A percentile compares a stretch with the other conserved stretches of the same genome.
These are phyloP conservation scores for Pholiota adiposa DNA, from an alignment of 1,284 basidiomycete species.

Conservation along the genomic window DNA sequence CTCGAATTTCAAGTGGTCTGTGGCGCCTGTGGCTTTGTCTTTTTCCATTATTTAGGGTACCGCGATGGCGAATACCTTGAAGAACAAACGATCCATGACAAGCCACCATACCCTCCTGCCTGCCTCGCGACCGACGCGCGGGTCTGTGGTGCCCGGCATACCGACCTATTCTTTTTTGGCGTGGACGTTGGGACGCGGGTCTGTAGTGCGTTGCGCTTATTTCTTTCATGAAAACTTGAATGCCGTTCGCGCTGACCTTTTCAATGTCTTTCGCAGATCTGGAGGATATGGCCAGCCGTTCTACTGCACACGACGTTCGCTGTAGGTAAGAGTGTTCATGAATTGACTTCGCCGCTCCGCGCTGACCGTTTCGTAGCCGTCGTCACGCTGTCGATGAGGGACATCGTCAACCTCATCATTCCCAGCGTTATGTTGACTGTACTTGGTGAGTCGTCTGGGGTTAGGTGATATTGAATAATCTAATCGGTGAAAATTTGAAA, in stretches of 20 bases:
- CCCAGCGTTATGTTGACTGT: constrained; percentile 65
- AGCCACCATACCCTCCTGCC: constrained; percentile 29
- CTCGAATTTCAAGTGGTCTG: too few relatives aligned
- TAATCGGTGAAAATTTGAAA: neutral
- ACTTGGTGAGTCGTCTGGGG: constrained; percentile 47
- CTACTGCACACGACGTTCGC: constrained; percentile 63
- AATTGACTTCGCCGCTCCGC: too few relatives aligned
- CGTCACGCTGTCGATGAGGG: constrained; percentile 47
- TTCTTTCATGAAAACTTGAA: neutral
- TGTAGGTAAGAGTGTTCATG: constrained; percentile 38
- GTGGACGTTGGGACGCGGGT: constrained; percentile 66
- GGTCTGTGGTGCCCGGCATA: constrained; percentile 24
- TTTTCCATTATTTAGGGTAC: too few relatives aligned
- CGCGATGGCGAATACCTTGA: neutral
- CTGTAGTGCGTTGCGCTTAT: constrained; percentile 43
- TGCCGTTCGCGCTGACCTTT: neutral
- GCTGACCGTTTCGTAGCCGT: constrained; percentile 37
- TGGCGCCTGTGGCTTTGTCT: too few relatives aligned
- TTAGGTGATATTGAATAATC: neutral
- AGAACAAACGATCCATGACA: constrained; percentile 22
- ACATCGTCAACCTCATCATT: constrained; percentile 46
- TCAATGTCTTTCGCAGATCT: constrained; percentile 52
- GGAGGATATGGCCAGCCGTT: constrained; percentile 72
- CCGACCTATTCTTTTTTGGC: constrained; percentile 43
- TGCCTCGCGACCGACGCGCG: constrained; percentile 25